Conservation (phyloP, 2,329 filamentous ascomycete genomes). For the Pseudogymnoascus sp. region DNA sequence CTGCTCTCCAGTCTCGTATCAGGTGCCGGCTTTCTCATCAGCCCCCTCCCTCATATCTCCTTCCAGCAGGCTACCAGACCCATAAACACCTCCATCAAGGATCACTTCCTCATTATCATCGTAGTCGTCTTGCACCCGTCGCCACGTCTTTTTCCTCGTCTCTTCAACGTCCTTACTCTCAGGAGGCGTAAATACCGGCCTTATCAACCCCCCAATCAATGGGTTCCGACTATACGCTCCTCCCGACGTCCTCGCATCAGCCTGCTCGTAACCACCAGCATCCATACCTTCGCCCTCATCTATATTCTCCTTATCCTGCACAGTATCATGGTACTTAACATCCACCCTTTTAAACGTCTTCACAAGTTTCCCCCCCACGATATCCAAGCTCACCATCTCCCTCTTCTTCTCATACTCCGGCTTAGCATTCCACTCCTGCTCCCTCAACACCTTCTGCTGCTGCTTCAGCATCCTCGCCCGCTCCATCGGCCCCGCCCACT, state of each 20-base stretch:
- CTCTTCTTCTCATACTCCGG: slow-evolving; percentile 65
- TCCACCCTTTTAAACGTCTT: slow-evolving; percentile 22
- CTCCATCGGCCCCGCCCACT: slow-evolving; percentile 63
- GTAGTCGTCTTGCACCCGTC: slow-evolving; percentile 34
- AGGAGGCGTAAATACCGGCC: slow-evolving; percentile 28
- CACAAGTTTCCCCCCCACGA: slow-evolving; percentile 53
- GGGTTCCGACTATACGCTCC: slow-evolving; percentile 31
- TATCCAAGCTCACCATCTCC: slow-evolving; percentile 60
- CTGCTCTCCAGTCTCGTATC: background rate
- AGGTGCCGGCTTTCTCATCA: slow-evolving; percentile 15
- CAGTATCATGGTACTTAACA: background rate
- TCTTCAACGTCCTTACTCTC: slow-evolving; percentile 18
- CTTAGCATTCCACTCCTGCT: slow-evolving; percentile 59
- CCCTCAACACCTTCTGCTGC: slow-evolving; percentile 59
- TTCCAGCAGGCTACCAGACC: slow-evolving; percentile 11
- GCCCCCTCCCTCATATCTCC: slow-evolving; percentile 15
- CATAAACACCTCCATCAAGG: slow-evolving; percentile 31
- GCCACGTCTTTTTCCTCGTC: slow-evolving; percentile 29
- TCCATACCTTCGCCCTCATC: slow-evolving; percentile 19
- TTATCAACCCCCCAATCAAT: slow-evolving; percentile 28
- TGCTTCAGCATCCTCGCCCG: slow-evolving; percentile 60
- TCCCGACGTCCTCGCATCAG: slow-evolving; percentile 14
- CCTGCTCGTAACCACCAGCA: slow-evolving; percentile 1
- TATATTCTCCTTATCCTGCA: slow-evolving; percentile 4
- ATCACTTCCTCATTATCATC: slow-evolving; percentile 35